A percentile compares a stretch with the other conserved stretches of the same genome.
phyloP scores from a whole-genome alignment of 768 basidiomycete species.

The Suillus hirtellus region DNA sequence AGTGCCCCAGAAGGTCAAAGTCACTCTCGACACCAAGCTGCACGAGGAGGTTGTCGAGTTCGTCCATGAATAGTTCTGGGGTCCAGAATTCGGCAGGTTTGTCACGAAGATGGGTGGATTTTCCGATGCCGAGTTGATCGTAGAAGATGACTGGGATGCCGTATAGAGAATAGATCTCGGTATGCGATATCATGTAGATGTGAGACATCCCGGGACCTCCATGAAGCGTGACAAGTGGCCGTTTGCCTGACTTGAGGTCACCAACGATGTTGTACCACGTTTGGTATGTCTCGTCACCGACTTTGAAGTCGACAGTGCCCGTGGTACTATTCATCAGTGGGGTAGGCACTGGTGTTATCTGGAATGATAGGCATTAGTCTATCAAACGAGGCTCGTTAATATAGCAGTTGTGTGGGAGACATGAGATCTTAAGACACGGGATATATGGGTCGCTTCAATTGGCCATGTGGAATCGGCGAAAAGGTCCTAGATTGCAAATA shows the following conservation, averaged over 20 bases:
- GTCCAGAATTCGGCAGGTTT: slow-evolving; percentile 43
- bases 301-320: slow-evolving; percentile 23
- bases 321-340: slow-evolving; percentile 24
- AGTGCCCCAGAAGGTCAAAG: slow-evolving; percentile 55
- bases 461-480: too few relatives aligned
- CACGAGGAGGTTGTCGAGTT: slow-evolving; percentile 50
- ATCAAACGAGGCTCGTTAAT: too few relatives aligned
- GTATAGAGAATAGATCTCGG: slow-evolving; percentile 31
- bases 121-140: slow-evolving; percentile 50
- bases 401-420: too few relatives aligned
- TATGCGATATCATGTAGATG: slow-evolving; percentile 41
- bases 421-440: too few relatives aligned
- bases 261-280: slow-evolving; percentile 49
- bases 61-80: slow-evolving; percentile 50
- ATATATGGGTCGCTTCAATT: too few relatives aligned
- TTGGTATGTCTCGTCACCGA: slow-evolving; percentile 29
- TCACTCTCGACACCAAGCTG: slow-evolving; percentile 39
- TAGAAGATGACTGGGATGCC: slow-evolving; percentile 48
- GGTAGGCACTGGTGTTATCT: too few relatives aligned
- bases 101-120: slow-evolving; percentile 44
- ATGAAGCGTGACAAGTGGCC: slow-evolving; percentile 45
- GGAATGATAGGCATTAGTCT: too few relatives aligned
- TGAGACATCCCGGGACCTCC: slow-evolving; percentile 49
- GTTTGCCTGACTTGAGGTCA: slow-evolving; percentile 32
- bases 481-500: too few relatives aligned